phyloP scores from a whole-genome alignment of 148 eudicot species.

The Nepenthes mirabilis region DNA sequence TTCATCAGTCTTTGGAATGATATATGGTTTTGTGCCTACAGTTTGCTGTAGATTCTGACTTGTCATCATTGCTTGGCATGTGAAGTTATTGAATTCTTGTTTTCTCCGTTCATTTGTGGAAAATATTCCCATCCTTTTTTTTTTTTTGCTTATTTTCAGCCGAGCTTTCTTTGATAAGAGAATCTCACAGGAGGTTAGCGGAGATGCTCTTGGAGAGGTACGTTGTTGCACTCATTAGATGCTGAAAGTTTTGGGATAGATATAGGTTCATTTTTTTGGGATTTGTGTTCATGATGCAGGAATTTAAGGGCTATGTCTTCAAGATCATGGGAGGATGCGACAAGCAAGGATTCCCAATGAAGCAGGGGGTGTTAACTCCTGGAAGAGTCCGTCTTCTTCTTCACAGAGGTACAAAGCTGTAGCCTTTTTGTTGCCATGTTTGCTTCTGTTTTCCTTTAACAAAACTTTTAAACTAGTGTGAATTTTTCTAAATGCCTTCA shows the following conservation, averaged over 20 bases:
- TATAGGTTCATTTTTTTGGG: not conserved
- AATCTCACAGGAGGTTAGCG: slow-evolving; percentile 67
- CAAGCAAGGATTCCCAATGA: slow-evolving; percentile 82
- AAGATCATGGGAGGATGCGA: slow-evolving; percentile 76
- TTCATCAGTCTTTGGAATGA: not conserved
- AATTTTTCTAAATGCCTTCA: too few species aligned
- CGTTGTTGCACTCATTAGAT: not conserved
- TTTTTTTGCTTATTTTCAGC: slow-evolving; percentile 14
- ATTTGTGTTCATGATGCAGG: slow-evolving; percentile 17
- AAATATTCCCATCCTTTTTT: not conserved
- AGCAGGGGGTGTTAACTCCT: slow-evolving; percentile 75
- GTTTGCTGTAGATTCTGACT: not conserved
- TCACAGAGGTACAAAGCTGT: slow-evolving; percentile 24
- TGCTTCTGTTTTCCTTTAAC: not conserved
- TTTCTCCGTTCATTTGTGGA: not conserved
- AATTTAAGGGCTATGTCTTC: slow-evolving; percentile 63
- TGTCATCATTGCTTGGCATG: not conserved
- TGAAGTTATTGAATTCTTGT: not conserved
- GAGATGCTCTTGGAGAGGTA: slow-evolving; percentile 73
- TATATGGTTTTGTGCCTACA: not conserved
- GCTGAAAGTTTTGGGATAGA: not conserved
- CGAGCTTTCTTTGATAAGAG: slow-evolving; percentile 69
- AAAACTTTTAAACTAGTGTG: too few species aligned
- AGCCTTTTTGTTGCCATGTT: not conserved
- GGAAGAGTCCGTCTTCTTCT: slow-evolving; percentile 68